Percentiles rank a stretch among this genome's conserved stretches.
These are phyloP conservation scores for Bipolaris cookei DNA, from an alignment of 2,329 filamentous ascomycete genomes.

Conservation along the genomic window DNA sequence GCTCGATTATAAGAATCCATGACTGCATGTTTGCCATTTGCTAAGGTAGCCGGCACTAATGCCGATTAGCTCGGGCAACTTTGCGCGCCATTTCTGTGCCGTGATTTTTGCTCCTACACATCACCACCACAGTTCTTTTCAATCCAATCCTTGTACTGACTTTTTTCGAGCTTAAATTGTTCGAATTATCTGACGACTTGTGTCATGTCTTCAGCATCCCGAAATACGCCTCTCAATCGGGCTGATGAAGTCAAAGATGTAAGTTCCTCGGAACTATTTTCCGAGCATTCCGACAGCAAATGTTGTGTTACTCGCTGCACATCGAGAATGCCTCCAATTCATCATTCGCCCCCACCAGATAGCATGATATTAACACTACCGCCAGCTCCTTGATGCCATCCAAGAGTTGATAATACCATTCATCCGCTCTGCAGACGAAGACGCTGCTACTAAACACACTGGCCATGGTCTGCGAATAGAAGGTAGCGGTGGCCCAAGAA, in stretches of 20 bases:
- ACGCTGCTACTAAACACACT: constrained; percentile 61
- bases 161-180: background rate
- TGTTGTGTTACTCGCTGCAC: background rate
- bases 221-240: constrained; percentile 35
- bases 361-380: background rate
- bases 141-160: background rate
- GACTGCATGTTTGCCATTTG: constrained; percentile 17
- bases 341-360: background rate
- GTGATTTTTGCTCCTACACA: constrained; percentile 2
- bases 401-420: constrained; percentile 73
- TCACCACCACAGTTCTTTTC: background rate
- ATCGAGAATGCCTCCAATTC: background rate
- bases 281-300: constrained; percentile 14
- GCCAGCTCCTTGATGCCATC: constrained; percentile 56
- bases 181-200: background rate
- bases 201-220: constrained; percentile 8
- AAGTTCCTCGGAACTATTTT: constrained; percentile 19
- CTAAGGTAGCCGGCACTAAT: constrained; percentile 13
- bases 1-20: constrained; percentile 12
- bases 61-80: constrained; percentile 10
- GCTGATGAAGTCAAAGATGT: constrained; percentile 51
- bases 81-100: constrained; percentile 1
- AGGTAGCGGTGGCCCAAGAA: constrained; percentile 59
- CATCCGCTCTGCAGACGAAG: constrained; percentile 71
- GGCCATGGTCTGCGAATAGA: constrained; percentile 68